Base-by-base conservation (phyloP, 805 yeast species). In the Ogataea pilisensis region DNA sequence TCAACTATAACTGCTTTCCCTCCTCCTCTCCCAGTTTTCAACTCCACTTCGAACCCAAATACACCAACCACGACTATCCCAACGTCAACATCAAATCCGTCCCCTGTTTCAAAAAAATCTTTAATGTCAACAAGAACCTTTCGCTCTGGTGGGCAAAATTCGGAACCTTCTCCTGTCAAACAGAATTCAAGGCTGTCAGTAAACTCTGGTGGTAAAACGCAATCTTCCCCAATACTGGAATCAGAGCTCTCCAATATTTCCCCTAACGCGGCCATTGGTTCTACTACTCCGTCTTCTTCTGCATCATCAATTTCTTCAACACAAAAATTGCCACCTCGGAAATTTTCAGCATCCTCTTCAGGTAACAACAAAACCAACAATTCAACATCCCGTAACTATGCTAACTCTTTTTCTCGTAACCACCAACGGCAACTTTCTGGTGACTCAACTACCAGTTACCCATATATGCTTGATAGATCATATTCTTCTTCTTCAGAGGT, bases 71-170 rank as follows among this genome's bases (percentile, higher is more conserved):
- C 50, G 26, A 13, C 36, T 13, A 17, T 22, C 12, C 9, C 34
- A 7, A 8, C 30, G 14, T 31, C 36, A 5, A 21, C 45, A 1
- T 49, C 54, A 31, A 35, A 31, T 24, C 52, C 41, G 13, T 51
- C 63, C 6, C 58, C 64, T n/a, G 51, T 44, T 11, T 56, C 62
- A 14, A 59, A 57, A 32, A 39, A 57, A 28, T 60, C 62, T 8
- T 60, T 63, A 8, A 54, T 62, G 62, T 49, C 61, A 16, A 57
- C 53, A 29, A 44, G 66, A 42, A 61, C 64, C 3, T 62, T 62
- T 42, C 45, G 66, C 31, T 60, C 64, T 6, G 55, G 55, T 38
- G 52, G 60, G 8, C 56, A 50, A 36, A 39, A 49, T n/a, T 53
- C 60, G 2, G 59, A 58, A 9, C 31, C 26, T 3, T 57, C 61